phyloP scores from a whole-genome alignment of 352 stramenopile genomes.

The Blastocystis sp. region DNA sequence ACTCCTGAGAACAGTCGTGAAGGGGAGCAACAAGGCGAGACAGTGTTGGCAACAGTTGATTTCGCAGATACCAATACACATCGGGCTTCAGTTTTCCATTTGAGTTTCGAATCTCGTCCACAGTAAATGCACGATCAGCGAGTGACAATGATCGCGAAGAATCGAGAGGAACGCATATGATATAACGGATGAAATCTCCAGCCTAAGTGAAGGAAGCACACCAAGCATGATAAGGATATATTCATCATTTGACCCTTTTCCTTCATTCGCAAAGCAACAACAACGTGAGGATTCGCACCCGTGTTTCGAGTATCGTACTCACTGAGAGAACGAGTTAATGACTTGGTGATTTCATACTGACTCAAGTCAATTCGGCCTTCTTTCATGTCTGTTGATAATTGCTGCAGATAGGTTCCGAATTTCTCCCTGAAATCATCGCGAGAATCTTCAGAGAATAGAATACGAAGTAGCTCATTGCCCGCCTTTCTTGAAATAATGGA shows the following conservation, averaged over 20 bases:
- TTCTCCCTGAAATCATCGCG: constrained; percentile 86
- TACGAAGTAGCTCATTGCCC: constrained; percentile 88
- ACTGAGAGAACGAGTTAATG: constrained; percentile 94
- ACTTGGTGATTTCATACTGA: constrained; percentile 99
- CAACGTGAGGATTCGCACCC: constrained; percentile 85
- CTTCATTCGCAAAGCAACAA: constrained; percentile 91
- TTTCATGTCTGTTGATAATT: constrained; percentile 85
- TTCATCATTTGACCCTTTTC: constrained; percentile 87
- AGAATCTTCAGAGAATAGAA: constrained; percentile 87
- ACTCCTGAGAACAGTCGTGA: constrained; percentile 85
- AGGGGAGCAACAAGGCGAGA: constrained; percentile 96
- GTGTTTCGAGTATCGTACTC: constrained; percentile 89
- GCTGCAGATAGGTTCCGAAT: constrained; percentile 65
- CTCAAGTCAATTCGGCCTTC: constrained; percentile 84
- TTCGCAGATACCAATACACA: constrained; percentile 89
- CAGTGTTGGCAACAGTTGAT: constrained; percentile 93
- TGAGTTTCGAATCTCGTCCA: constrained; percentile 75
- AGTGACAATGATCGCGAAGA: constrained; percentile 58
- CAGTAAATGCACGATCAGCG: constrained; percentile 74
- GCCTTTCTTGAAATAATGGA: constrained; percentile 94
- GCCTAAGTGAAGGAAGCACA: not conserved
- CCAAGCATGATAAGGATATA: constrained; percentile 68
- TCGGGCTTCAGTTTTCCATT: constrained; percentile 81
- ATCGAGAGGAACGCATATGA: not conserved
- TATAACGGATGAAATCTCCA: constrained; percentile 58